Percentiles rank a stretch among this genome's conserved stretches.
Conservation (phyloP, 768 basidiomycete species). For the Termitomyces sp. region DNA sequence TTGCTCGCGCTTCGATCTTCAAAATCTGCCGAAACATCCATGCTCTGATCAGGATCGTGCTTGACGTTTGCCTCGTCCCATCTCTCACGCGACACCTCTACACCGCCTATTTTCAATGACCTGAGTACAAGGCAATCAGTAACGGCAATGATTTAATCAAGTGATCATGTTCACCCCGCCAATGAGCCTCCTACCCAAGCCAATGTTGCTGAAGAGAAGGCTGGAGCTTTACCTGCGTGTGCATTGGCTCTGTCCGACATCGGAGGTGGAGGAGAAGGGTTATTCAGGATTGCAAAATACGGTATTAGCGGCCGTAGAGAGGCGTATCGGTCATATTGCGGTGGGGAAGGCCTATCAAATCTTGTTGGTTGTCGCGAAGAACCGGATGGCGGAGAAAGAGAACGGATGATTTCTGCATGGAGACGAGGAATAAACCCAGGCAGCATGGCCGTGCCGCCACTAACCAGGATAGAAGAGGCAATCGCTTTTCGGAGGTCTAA, state of each 20-base stretch:
- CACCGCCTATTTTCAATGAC: constrained; percentile 81
- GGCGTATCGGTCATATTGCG: constrained; percentile 70
- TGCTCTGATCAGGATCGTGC: constrained; percentile 37
- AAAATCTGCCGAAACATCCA: constrained; percentile 31
- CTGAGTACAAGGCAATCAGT: constrained; percentile 29
- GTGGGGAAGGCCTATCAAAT: constrained; percentile 34
- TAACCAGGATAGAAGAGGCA: constrained; percentile 78
- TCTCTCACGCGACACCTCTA: constrained; percentile 74
- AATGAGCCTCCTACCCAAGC: constrained; percentile 94
- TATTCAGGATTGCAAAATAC: constrained; percentile 81
- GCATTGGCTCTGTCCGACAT: constrained; percentile 45
- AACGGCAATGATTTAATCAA: background rate
- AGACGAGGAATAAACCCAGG: constrained; percentile 91
- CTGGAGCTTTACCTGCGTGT: constrained; percentile 81
- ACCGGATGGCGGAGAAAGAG: constrained; percentile 37
- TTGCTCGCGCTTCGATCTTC: constrained; percentile 30
- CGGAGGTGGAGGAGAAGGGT: constrained; percentile 58
- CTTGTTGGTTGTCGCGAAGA: constrained; percentile 29
- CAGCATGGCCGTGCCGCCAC: constrained; percentile 87
- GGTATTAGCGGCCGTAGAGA: constrained; percentile 64
- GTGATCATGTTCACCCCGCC: constrained; percentile 64
- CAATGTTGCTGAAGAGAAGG: constrained; percentile 75
- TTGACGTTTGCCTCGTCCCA: constrained; percentile 72
- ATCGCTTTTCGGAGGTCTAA: constrained; percentile 85
- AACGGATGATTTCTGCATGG: constrained; percentile 68